Evolutionary conservation across 257 asterid genomes (phyloP).

Genomic region (Forsythia viridissima): DNA sequence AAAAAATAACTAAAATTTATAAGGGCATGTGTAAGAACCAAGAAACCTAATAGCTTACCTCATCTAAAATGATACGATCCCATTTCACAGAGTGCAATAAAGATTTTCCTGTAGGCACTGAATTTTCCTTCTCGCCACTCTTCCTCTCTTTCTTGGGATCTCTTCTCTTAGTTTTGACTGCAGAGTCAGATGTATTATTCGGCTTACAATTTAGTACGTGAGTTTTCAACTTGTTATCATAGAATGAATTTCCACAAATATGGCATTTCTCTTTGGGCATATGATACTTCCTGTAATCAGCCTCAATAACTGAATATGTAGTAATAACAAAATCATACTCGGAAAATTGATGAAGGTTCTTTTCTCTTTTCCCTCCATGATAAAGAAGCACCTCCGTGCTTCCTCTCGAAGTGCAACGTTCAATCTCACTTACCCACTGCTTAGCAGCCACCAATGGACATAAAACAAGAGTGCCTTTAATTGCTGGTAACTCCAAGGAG

Average conservation of each 20-base stretch:
- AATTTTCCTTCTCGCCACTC: constrained; percentile 27
- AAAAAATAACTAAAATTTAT: too few relatives aligned
- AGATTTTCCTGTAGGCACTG: too few relatives aligned
- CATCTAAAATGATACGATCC: constrained; percentile 89
- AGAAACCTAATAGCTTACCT: constrained; percentile 39
- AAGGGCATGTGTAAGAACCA: too few relatives aligned
- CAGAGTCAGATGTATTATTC: constrained; percentile 33
- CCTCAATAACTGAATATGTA: constrained; percentile 77
- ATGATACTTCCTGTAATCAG: constrained; percentile 71
- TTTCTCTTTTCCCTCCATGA: constrained; percentile 60
- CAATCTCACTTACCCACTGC: constrained; percentile 93
- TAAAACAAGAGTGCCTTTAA: constrained; percentile 76
- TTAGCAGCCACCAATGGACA: constrained; percentile 86
- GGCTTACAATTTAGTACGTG: constrained; percentile 63
- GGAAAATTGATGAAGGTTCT: constrained; percentile 49
- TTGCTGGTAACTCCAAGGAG: too few relatives aligned
- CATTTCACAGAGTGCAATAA: constrained; percentile 72
- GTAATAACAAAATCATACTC: constrained; percentile 88
- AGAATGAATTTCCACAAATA: constrained; percentile 68
- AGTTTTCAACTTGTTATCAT: constrained; percentile 46
- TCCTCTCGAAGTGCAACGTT: constrained; percentile 72
- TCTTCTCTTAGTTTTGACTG: constrained; percentile 26
- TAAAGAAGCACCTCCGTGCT: constrained; percentile 77
- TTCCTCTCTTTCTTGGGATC: constrained; percentile 25
- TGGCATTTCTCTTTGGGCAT: constrained; percentile 72